Base-by-base conservation (phyloP, 2,329 filamentous ascomycete species). In the Exophiala calicioides region DNA sequence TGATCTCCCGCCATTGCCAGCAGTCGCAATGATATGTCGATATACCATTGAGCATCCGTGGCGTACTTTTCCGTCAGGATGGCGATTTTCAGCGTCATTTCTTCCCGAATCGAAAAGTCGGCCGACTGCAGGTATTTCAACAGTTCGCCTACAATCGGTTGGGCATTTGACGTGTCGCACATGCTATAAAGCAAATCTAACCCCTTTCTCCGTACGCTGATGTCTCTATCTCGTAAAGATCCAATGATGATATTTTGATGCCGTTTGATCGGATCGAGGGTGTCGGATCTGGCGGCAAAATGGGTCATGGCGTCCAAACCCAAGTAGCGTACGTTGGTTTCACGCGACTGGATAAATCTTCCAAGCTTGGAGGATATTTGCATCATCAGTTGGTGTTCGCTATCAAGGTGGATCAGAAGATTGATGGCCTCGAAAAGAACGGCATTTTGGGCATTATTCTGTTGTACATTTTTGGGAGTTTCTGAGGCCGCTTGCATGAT, bases 11-110 rank as follows among this genome's bases (percentile, higher is more conserved):
- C 93, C 82, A 97, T 90, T 48, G 91, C 90, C 49, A 98, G 90
- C 41, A 98, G 79, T 45, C 91, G 84, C 57, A 98, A 76, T 8
- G 93, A 95, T 58, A 97, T 96, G 65, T 98, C 91, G 53, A 98
- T 94, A 67, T 98, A 98, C 93, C 93, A 98, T 72, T 97, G 91
- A 15, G 95, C 88, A 62, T 98, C 93, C 1, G 90, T 96, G 18
- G 93, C 93, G 65, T 98, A 98, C 65, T 97, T 97, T 66, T 98
- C 93, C 0, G 94, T 97, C 56, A 98, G 70, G 62, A 98, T 98
- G 41, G 93, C 93, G 68, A 98, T 95, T 72, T 98, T 98, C 54
- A 98, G 76, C 3, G 97, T 93, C 93, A 98, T 98, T 68, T 98
- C 93, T 71, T 98, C 94, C 55, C 94, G 83, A 60, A 98, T 96